phyloP scores from a whole-genome alignment of 73 alveolate genomes.

The Blepharisma japonicum region DNA sequence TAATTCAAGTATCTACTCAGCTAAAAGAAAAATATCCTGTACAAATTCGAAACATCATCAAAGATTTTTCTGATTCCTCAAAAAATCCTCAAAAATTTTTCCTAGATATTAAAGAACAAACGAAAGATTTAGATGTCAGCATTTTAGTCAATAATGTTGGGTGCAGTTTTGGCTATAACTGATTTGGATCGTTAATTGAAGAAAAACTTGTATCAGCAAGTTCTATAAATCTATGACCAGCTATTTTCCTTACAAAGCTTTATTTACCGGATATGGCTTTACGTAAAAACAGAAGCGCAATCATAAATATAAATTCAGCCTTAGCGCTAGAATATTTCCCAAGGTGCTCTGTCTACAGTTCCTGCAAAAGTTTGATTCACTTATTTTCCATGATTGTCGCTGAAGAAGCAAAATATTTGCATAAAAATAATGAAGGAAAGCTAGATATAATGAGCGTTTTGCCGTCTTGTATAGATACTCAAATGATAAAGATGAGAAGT shows the following conservation, averaged over 20 bases:
- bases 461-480: constrained; percentile 46
- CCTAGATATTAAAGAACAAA: constrained; percentile 31
- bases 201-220: not conserved
- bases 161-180: not conserved
- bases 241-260: not conserved
- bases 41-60: not conserved
- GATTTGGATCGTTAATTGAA: not conserved
- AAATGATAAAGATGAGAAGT: not conserved
- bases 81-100: constrained; percentile 21
- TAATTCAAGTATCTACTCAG: constrained; percentile 34
- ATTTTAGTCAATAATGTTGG: constrained; percentile 80
- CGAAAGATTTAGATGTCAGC: constrained; percentile 58
- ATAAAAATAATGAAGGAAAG: constrained; percentile 22
- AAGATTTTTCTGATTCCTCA: constrained; percentile 5
- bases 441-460: constrained; percentile 42
- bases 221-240: constrained; percentile 10
- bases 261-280: not conserved
- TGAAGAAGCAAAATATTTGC: not conserved
- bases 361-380: constrained; percentile 32
- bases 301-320: not conserved
- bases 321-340: not conserved
- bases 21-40: constrained; percentile 25
- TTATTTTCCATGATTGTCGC: constrained; percentile 1
- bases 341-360: constrained; percentile 35
- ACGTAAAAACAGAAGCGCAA: not conserved